Evolutionary conservation across 2,329 filamentous ascomycete genomes (phyloP).

Genomic region (Fusarium goolgardi): DNA sequence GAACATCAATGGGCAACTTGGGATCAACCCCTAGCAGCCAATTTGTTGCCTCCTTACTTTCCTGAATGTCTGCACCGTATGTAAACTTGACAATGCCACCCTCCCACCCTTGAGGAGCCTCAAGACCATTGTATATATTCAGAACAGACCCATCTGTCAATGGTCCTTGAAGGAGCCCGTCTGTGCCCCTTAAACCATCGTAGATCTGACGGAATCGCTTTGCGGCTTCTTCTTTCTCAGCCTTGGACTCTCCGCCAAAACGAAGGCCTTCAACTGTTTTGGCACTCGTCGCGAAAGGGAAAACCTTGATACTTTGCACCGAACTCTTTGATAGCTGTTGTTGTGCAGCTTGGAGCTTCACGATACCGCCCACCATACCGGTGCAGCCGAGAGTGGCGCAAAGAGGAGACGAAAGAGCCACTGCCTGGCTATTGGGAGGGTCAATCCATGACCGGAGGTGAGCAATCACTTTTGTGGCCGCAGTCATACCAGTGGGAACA

Average conservation of each 20-base stretch:
- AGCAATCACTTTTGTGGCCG: constrained; percentile 75
- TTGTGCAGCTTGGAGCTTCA: constrained; percentile 87
- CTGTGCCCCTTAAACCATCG: constrained; percentile 63
- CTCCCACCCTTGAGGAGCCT: constrained; percentile 73
- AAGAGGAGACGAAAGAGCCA: constrained; percentile 80
- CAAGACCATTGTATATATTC: constrained; percentile 65
- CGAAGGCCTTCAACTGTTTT: constrained; percentile 75
- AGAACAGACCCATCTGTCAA: constrained; percentile 90
- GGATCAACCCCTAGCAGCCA: constrained; percentile 86
- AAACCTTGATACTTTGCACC: constrained; percentile 77
- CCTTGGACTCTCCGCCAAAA: constrained; percentile 88
- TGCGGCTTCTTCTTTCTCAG: constrained; percentile 80
- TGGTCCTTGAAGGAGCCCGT: constrained; percentile 81
- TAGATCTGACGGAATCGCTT: constrained; percentile 80
- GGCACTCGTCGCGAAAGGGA: constrained; percentile 75
- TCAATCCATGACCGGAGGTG: constrained; percentile 84
- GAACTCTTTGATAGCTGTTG: constrained; percentile 74
- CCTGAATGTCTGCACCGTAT: constrained; percentile 53
- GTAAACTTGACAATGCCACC: constrained; percentile 88
- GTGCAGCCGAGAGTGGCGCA: constrained; percentile 78
- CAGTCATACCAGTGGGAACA: constrained; percentile 59
- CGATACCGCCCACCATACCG: constrained; percentile 83
- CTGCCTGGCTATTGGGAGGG: constrained; percentile 82
- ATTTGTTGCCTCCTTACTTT: constrained; percentile 61
- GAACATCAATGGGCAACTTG: constrained; percentile 79